Conservation (phyloP, 768 basidiomycete genomes). For the Mycena polygramma region DNA sequence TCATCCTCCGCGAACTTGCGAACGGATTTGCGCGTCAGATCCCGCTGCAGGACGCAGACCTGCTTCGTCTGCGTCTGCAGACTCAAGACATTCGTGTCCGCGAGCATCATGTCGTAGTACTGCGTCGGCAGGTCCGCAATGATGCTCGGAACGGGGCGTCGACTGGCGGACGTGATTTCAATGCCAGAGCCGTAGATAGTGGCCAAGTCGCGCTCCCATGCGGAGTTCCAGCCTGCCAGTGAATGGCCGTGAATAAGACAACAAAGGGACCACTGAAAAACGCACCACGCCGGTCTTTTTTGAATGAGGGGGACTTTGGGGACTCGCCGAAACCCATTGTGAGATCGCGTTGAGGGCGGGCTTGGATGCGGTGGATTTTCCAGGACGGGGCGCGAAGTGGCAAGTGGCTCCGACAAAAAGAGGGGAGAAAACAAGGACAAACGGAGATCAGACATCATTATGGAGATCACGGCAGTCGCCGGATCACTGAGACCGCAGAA, state of each 20-base stretch:
- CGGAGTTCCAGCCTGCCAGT: slow-evolving; percentile 28
- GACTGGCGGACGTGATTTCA: slow-evolving; percentile 1
- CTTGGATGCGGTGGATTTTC: not conserved
- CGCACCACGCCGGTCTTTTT: slow-evolving; percentile 27
- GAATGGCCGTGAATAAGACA: no score
- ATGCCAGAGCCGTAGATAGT: slow-evolving; percentile 16
- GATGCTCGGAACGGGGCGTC: not conserved
- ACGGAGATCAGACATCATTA: not conserved
- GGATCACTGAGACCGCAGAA: no score
- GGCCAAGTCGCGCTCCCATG: slow-evolving; percentile 27
- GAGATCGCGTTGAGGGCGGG: not conserved
- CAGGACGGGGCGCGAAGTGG: not conserved
- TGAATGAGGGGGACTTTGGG: slow-evolving; percentile 25
- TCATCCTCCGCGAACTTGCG: slow-evolving; percentile 34
- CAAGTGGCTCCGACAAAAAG: not conserved
- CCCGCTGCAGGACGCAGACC: slow-evolving; percentile 33
- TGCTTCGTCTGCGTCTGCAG: slow-evolving; percentile 20
- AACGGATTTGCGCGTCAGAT: slow-evolving; percentile 32
- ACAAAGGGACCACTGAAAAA: not conserved
- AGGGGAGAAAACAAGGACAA: slow-evolving; percentile 10
- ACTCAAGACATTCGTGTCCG: slow-evolving; percentile 16
- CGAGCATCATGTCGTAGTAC: slow-evolving; percentile 27
- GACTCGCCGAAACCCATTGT: slow-evolving; percentile 26
- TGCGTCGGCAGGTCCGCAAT: not conserved
- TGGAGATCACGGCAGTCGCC: not conserved